These are phyloP conservation scores for Zizania palustris DNA, from an alignment of 202 grass and related monocot species.

Conservation along the genomic window DNA sequence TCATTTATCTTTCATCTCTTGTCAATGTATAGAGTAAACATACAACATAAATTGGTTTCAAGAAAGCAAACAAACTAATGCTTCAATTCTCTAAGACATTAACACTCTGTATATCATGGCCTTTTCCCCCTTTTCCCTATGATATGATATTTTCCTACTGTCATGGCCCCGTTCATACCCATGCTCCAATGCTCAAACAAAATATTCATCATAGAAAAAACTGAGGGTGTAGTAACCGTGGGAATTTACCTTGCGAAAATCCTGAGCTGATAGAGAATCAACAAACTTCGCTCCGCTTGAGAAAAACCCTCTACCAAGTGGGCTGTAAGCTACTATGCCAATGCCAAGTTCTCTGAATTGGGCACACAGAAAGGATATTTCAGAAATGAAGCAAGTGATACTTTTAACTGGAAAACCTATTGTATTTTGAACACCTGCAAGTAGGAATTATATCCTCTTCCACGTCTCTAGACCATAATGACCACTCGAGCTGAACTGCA, in stretches of 20 bases:
- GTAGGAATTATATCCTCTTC: conserved; percentile 75
- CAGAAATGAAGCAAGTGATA: not conserved
- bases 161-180: not conserved
- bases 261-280: conserved; percentile 45
- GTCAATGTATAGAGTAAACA: not conserved
- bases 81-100: not conserved
- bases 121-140: too few species aligned
- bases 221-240: too few species aligned
- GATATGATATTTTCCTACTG: not conserved
- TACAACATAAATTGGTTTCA: not conserved
- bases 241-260: conserved; percentile 54
- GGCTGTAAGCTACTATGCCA: conserved; percentile 73
- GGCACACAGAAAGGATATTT: not conserved
- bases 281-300: conserved; percentile 54
- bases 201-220: too few species aligned
- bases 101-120: not conserved
- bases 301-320: conserved; percentile 68
- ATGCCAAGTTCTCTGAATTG: conserved; percentile 76
- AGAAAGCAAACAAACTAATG: not conserved
- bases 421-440: conserved; percentile 52
- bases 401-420: not conserved
- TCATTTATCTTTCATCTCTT: not conserved
- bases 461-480: conserved; percentile 72
- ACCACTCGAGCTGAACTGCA: conserved; percentile 77
- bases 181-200: too few species aligned